Base-by-base conservation (phyloP, 2,329 filamentous ascomycete species). In the Fusarium circinatum region DNA sequence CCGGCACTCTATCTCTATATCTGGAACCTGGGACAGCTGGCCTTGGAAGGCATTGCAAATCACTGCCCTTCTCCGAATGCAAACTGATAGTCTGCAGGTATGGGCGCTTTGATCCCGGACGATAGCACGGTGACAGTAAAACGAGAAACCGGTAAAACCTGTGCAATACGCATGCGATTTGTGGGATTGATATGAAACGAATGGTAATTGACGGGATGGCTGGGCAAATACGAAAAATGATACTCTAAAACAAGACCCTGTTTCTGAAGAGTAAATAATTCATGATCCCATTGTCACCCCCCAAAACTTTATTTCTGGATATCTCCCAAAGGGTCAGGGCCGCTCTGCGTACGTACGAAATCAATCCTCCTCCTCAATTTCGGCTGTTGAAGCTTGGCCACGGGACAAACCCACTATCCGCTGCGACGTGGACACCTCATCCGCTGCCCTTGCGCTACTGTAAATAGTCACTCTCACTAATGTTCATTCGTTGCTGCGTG, bases 301-400 rank as follows among this genome's bases (percentile, higher is more conserved):
- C 45, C 30, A 36, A 63, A 74, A 71, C 61, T 70, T 30, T 73
- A 74, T 73, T 62, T 48, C 34, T 49, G 48, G 30, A 67, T n/a
- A 55, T 67, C 54, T 61, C 52, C 38, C 47, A 69, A 67, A 44
- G 55, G 36, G 48, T 54, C 28, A 13, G 8, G 47, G 32, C 32
- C 15, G 15, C 15, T 15, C 30, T 52, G 47, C 58, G n/a, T 55
- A 38, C 54, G 44, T 30, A 12, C 30, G 30, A 30, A 58, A 39
- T 55, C 49, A 54, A 32, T 34, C 36, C 44, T 58, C 36, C 39
- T 58, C 49, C 36, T 52, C 76, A 74, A 77, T 76, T 65, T 76
- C 75, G 75, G 75, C 72, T 78, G 63, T 68, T 60, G 54, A 69
- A 72, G 71, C 74, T 75, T 76, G 47, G 71, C 71, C 63, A 55